Base-by-base conservation (phyloP, 345 rosid species). In the Eutrema japonicum region DNA sequence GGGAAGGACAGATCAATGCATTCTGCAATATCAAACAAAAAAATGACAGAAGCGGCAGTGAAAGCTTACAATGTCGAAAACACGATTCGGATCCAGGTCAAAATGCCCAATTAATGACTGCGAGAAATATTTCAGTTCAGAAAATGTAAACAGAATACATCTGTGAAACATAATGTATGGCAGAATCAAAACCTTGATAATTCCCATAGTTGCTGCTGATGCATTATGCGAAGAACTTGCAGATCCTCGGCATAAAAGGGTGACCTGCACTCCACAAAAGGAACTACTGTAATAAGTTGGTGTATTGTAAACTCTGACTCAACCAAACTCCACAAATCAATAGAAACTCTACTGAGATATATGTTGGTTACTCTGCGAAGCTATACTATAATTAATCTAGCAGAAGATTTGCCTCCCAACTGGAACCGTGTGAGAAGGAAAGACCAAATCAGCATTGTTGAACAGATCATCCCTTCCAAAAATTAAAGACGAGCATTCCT, bases 101-200 rank as follows among this genome's bases (percentile, higher is more conserved):
- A 96, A 96, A 76, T 96, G 99, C 55, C 99, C 99, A 77, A 96
- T 96, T 68, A 96, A 78, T 56, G 99, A 96, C 99, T 96, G 96
- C 87, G 85, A 49, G 59, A 58, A 54, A 59, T 36, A 64, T 48
- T 75, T 40, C 27, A 77, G 41, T 38, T 75, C 73, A 80, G 81
- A 71, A 71, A 38, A 64, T 43, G 12, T 56, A 70, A 52, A 48
- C 3, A 27, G 8, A n/a, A 74, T 40, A 51, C 9, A 53, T 53
- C 26, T 68, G 54, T 22, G 5, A 50, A 13, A 61, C 35, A 57
- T 61, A 65, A 57, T 43, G 59, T 52, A 26, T 42, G 51, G 26
- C 51, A 41, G 61, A 60, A 66, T 68, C 46, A 78, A 59, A 71
- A 96, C 99, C 99, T 96, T 96, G 65, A 96, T 85, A 71, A 96